phyloP scores from a whole-genome alignment of 1,284 basidiomycete genomes.

The Neotropicomus parvogracilis region DNA sequence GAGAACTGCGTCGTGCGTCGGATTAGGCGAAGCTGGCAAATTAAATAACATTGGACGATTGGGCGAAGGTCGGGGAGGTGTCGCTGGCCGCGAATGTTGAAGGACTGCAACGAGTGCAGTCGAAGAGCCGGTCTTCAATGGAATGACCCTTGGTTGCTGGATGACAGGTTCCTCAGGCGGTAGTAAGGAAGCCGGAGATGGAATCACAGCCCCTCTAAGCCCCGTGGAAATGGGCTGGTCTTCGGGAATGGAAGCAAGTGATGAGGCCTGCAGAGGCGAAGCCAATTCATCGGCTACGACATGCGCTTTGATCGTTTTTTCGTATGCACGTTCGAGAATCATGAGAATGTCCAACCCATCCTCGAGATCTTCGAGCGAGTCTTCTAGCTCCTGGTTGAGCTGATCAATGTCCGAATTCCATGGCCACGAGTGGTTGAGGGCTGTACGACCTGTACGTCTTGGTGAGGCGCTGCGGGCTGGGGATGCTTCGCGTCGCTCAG shows the following conservation, averaged over 20 bases:
- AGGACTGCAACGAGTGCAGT: conserved; percentile 67
- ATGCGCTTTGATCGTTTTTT: conserved; percentile 59
- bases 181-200: not conserved
- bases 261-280: conserved; percentile 9
- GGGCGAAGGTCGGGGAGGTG: conserved; percentile 16
- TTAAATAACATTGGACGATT: conserved; percentile 27
- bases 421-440: conserved; percentile 26
- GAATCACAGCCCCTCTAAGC: not conserved
- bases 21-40: conserved; percentile 13
- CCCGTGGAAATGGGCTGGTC: conserved; percentile 13
- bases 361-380: conserved; percentile 55
- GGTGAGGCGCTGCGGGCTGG: conserved; percentile 32
- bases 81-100: conserved; percentile 41
- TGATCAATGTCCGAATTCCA: conserved; percentile 41
- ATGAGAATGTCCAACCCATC: conserved; percentile 66
- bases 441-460: conserved; percentile 23
- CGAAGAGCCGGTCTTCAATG: conserved; percentile 60
- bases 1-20: conserved; percentile 62
- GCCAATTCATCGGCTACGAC: conserved; percentile 36
- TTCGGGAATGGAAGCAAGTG: conserved; percentile 29
- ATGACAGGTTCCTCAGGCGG: conserved; percentile 16
- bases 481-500: conserved; percentile 22
- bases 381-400: conserved; percentile 44
- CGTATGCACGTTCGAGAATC: conserved; percentile 65
- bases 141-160: conserved; percentile 31